Evolutionary conservation across 306 rosid genomes (phyloP), one percentile per base, ranked within the genome.

Genomic region (Astragalus membranaceus): DNA sequence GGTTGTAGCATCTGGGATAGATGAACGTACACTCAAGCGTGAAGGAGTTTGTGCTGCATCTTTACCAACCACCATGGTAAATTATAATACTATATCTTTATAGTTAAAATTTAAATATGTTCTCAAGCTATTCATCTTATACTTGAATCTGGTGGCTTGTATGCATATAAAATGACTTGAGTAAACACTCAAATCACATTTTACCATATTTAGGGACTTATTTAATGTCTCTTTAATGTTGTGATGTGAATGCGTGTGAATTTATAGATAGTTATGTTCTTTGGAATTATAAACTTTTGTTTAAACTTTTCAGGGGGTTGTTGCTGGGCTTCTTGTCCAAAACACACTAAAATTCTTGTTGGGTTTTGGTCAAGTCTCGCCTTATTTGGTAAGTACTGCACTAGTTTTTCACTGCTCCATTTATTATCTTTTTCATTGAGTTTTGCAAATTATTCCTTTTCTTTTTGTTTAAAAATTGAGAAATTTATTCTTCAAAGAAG

Each of bases 11-110:
- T 94, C 99, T 65, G 99, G 97, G 32, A 72, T 91, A 63, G 97
- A 94, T 85, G 99, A 91, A 73, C 92, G 95, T 10, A 94, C 99
- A 10, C 97, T 94, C 72, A 94, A 94, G 88, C 95, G 97, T 11
- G 97, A 91, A 87, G 99, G 99, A 79, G 99, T 94, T 78, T 91
- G 97, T 87, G 96, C 97, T 83, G 99, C 97, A 41, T 91, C 97
- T 56, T 78, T 94, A 80, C 99, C 99, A 15, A 91, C 99, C 42
- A 94, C 99, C 79, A 94, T 94, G 99, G 99, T 88, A 86, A 67
- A 50, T 30, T 26, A 59, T 7, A 20, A 61, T 36, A 44, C 60
- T 43, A 47, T 14, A 20, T 77, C 39, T 61, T 61, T 63, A 63
- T 67, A 42, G 14, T 73, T n/a, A 39, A 72, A 17, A 8, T 30